Conservation (phyloP, 2,329 filamentous ascomycete species). For the Penicillium sclerotigenum region DNA sequence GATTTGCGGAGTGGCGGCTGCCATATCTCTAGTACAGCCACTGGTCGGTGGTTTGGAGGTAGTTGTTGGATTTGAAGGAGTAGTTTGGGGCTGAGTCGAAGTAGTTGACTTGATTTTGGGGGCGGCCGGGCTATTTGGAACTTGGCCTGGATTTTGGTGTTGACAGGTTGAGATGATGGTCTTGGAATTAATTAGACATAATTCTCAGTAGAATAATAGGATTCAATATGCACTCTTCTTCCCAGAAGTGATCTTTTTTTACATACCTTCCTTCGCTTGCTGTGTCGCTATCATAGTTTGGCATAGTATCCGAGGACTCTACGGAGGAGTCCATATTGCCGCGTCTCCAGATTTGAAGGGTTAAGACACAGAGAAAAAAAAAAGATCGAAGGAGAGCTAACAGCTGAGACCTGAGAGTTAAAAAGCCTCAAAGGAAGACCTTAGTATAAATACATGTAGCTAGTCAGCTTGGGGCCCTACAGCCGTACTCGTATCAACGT, state of each 20-base stretch:
- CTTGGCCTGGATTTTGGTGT: conserved; percentile 22
- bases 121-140: conserved; percentile 33
- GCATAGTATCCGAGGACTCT: conserved; percentile 9
- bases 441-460: neutral
- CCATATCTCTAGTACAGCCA: conserved; percentile 33
- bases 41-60: conserved; percentile 18
- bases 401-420: neutral
- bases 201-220: neutral
- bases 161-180: conserved; percentile 3
- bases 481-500: conserved; percentile 18
- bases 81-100: conserved; percentile 29
- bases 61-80: conserved; percentile 37
- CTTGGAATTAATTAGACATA: conserved; percentile 4
- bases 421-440: neutral
- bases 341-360: neutral
- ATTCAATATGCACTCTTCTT: neutral
- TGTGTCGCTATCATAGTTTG: conserved; percentile 22
- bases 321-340: conserved; percentile 2
- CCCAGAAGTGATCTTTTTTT: neutral
- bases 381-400: neutral
- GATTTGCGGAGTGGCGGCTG: conserved; percentile 29
- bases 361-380: neutral
- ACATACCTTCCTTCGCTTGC: conserved; percentile 23
- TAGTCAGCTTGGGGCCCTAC: conserved; percentile 2
- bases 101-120: conserved; percentile 25